A percentile compares a stretch with the other conserved stretches of the same genome.
These are phyloP conservation scores for Metschnikowia hibisci DNA, from an alignment of 805 yeast species.

Conservation along the genomic window DNA sequence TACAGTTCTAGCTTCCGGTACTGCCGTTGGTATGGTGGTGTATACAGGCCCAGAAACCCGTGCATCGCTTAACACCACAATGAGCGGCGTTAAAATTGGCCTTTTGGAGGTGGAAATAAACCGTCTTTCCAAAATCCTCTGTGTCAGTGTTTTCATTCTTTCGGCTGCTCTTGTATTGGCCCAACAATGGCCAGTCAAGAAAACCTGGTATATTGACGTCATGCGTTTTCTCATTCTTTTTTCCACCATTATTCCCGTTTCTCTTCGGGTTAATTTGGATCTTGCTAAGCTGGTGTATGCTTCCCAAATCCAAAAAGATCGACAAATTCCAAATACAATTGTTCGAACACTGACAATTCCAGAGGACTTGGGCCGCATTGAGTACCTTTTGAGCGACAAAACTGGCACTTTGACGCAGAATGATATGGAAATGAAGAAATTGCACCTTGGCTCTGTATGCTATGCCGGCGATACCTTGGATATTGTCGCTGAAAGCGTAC, in stretches of 20 bases:
- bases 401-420: slow-evolving; percentile 98
- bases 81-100: slow-evolving; percentile 84
- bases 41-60: slow-evolving; percentile 94
- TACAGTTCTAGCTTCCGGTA: slow-evolving; percentile 92
- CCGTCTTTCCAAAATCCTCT: slow-evolving; percentile 78
- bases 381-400: slow-evolving; percentile 86
- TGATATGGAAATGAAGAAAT: slow-evolving; percentile 93
- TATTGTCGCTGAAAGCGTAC: slow-evolving; percentile 69
- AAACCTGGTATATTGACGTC: slow-evolving; percentile 84
- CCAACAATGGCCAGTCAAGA: slow-evolving; percentile 60
- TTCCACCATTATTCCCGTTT: slow-evolving; percentile 94
- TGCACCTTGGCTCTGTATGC: slow-evolving; percentile 89
- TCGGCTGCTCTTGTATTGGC: slow-evolving; percentile 75
- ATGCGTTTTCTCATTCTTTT: slow-evolving; percentile 88
- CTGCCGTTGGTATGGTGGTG: slow-evolving; percentile 80
- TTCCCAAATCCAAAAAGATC: slow-evolving; percentile 87
- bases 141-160: slow-evolving; percentile 78
- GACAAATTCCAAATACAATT: slow-evolving; percentile 74
- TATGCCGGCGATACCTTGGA: slow-evolving; percentile 92
- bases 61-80: slow-evolving; percentile 89
- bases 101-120: slow-evolving; percentile 88
- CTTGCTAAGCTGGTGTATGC: slow-evolving; percentile 96
- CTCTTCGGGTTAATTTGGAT: slow-evolving; percentile 89
- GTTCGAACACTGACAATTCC: slow-evolving; percentile 98
- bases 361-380: slow-evolving; percentile 94